Conservation (phyloP, 106 monocot genomes). For the Dioscorea dumetorum region DNA sequence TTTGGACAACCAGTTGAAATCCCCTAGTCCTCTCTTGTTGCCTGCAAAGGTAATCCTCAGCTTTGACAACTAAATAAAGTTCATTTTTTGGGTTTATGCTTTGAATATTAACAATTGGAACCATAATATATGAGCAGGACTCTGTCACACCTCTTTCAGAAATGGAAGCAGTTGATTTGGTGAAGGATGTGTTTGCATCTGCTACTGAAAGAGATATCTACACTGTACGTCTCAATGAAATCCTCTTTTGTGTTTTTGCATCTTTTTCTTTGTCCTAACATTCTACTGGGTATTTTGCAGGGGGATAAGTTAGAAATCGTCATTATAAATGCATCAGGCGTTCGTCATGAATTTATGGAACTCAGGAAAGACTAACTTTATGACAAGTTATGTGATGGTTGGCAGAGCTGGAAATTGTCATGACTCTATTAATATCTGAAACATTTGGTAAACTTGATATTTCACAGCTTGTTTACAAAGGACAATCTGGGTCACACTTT, state of each 20-base stretch:
- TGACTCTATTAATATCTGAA: no score
- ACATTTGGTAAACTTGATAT: no score
- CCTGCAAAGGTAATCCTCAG: conserved; percentile 27
- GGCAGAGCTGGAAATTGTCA: no score
- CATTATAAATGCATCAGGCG: conserved; percentile 71
- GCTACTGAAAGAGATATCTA: conserved; percentile 96
- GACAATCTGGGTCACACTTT: no score
- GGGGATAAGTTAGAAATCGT: conserved; percentile 89
- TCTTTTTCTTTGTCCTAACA: background rate
- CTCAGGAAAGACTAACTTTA: conserved; percentile 67
- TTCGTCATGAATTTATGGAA: conserved; percentile 59
- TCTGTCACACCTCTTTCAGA: conserved; percentile 82
- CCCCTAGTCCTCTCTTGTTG: conserved; percentile 91
- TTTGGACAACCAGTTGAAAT: conserved; percentile 94
- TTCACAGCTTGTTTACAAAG: no score
- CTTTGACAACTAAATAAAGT: background rate
- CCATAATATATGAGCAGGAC: conserved; percentile 46
- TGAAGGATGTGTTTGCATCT: conserved; percentile 95
- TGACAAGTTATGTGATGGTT: no score
- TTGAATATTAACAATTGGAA: background rate
- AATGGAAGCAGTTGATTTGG: conserved; percentile 83
- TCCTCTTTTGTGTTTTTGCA: background rate
- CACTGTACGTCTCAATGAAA: conserved; percentile 44
- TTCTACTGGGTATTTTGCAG: conserved; percentile 26
- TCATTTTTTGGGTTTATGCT: background rate